Evolutionary conservation across 1,284 basidiomycete genomes (phyloP).

Genomic region (Ganoderma sp.): DNA sequence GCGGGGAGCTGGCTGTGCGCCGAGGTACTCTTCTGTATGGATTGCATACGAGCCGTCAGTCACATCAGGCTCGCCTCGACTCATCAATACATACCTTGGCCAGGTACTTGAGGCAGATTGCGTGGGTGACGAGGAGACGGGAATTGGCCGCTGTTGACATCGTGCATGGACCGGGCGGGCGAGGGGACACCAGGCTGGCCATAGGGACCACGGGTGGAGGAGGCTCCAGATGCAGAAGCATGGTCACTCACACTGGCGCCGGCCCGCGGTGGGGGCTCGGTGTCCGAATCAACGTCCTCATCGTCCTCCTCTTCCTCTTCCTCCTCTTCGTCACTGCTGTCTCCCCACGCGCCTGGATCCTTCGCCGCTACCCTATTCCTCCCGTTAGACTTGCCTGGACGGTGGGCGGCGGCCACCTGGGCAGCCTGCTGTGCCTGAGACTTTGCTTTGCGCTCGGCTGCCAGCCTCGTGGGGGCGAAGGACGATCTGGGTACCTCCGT

Average conservation of each 20-base stretch:
- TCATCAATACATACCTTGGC: constrained; percentile 40
- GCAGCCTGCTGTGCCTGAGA: constrained; percentile 82
- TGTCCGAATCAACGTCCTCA: constrained; percentile 72
- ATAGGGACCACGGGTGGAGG: constrained; percentile 36
- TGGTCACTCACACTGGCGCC: constrained; percentile 42
- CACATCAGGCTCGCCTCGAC: not conserved
- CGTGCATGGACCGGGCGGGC: constrained; percentile 37
- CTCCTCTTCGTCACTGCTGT: constrained; percentile 81
- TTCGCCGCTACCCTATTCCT: constrained; percentile 54
- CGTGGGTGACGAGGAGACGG: constrained; percentile 45
- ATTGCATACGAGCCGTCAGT: constrained; percentile 12
- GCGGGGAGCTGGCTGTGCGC: constrained; percentile 36
- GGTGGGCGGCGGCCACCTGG: constrained; percentile 71
- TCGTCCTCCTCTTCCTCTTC: constrained; percentile 72
- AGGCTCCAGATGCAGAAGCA: constrained; percentile 35
- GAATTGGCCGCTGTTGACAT: constrained; percentile 34
- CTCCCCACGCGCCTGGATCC: constrained; percentile 65
- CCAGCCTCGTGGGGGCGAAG: constrained; percentile 83
- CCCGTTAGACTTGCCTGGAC: constrained; percentile 74
- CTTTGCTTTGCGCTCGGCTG: constrained; percentile 82
- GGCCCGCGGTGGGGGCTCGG: constrained; percentile 47
- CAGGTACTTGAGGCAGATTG: constrained; percentile 51
- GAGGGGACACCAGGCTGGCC: constrained; percentile 38
- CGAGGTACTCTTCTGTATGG: constrained; percentile 39
- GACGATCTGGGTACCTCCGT: constrained; percentile 63